Evolutionary conservation across 176 grass and related monocot genomes (phyloP).

Genomic region (Raddia distichophylla): DNA sequence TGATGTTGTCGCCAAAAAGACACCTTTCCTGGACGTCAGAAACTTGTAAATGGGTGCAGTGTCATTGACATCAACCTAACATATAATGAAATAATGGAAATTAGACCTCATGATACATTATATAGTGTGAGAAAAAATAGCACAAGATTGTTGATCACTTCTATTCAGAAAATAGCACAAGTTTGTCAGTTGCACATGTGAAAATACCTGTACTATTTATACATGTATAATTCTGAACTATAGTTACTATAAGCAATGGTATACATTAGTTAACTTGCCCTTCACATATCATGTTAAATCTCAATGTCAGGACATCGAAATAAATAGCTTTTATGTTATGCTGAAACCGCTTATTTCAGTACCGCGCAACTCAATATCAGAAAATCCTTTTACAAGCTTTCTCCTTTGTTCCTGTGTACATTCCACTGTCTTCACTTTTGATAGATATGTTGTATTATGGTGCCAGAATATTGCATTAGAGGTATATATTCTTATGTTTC

Average conservation of each 20-base stretch:
- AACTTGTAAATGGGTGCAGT: conserved; percentile 86
- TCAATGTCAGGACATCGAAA: not conserved
- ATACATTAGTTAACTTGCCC: not conserved
- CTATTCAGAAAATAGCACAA: conserved; percentile 72
- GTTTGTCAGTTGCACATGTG: conserved; percentile 43
- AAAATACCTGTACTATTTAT: conserved; percentile 93
- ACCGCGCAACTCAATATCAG: conserved; percentile 82
- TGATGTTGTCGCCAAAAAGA: conserved; percentile 73
- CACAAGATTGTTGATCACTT: conserved; percentile 82
- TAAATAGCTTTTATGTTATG: not conserved
- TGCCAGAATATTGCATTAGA: conserved; percentile 89
- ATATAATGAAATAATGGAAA: not conserved
- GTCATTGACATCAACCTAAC: conserved; percentile 90
- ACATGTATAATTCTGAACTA: conserved; percentile 56
- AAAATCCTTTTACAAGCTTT: conserved; percentile 98
- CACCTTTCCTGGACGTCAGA: conserved; percentile 78
- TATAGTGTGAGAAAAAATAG: too few species aligned
- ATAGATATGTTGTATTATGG: conserved; percentile 61
- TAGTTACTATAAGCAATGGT: not conserved
- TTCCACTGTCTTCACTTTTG: conserved; percentile 49
- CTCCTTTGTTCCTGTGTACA: conserved; percentile 77
- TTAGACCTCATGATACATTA: not conserved
- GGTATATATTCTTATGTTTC: conserved; percentile 59
- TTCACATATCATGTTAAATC: conserved; percentile 8
- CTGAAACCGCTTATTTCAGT: conserved; percentile 59